A percentile compares a stretch with the other conserved stretches of the same genome.
Evolutionary conservation across 805 yeast genomes (phyloP).

Genomic region (Yueomyces sinensis): DNA sequence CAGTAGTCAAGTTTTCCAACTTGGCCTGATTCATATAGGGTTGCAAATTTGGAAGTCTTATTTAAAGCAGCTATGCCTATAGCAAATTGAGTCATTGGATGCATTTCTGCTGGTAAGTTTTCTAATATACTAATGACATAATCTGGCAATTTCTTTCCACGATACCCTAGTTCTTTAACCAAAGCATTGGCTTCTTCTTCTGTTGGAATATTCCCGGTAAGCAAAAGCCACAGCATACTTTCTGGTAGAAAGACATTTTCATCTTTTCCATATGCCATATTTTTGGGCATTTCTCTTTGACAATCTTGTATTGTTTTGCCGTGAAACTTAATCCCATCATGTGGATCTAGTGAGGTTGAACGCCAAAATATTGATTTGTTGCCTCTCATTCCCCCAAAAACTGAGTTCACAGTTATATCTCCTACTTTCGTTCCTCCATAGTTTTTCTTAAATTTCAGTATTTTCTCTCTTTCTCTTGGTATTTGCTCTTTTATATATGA

Average conservation of each 20-base stretch:
- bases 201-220: constrained; percentile 64
- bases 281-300: constrained; percentile 44
- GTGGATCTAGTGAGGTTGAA: constrained; percentile 63
- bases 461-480: constrained; percentile 31
- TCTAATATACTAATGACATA: constrained; percentile 49
- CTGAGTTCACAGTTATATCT: constrained; percentile 30
- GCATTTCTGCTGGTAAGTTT: constrained; percentile 52
- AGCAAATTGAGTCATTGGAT: constrained; percentile 76
- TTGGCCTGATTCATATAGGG: constrained; percentile 54
- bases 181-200: constrained; percentile 42
- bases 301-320: constrained; percentile 65
- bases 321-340: constrained; percentile 67
- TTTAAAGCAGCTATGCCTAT: constrained; percentile 66
- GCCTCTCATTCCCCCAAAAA: constrained; percentile 72
- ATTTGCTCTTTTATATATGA: constrained; percentile 21
- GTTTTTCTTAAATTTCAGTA: constrained; percentile 28
- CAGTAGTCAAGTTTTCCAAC: constrained; percentile 58
- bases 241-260: constrained; percentile 56
- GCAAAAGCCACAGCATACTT: constrained; percentile 63
- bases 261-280: constrained; percentile 6
- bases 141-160: constrained; percentile 42
- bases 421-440: constrained; percentile 29
- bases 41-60: constrained; percentile 57
- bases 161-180: constrained; percentile 48
- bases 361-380: constrained; percentile 68